A percentile compares a stretch with the other conserved stretches of the same genome.
Conservation (phyloP, 257 asterid genomes). For the Salvia splendens region DNA sequence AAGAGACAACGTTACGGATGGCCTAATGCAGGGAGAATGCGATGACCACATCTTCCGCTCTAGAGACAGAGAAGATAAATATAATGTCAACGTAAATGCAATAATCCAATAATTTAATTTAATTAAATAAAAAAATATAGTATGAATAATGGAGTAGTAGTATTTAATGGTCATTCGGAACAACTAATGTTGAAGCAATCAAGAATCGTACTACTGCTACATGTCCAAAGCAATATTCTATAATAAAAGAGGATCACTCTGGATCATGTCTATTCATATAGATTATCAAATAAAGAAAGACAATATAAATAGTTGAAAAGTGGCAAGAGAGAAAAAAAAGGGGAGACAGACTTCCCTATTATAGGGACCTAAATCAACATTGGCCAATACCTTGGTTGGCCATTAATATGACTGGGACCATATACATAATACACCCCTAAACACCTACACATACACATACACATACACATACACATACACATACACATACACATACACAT, state of each 20-base stretch:
- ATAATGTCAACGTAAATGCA: too few relatives aligned
- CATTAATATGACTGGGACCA: constrained; percentile 43
- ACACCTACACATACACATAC: background rate
- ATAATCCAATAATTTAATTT: too few relatives aligned
- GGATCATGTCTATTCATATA: background rate
- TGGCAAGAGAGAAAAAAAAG: background rate
- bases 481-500: background rate
- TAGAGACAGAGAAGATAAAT: too few relatives aligned
- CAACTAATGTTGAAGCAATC: too few relatives aligned
- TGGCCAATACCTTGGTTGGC: constrained; percentile 48
- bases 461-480: background rate
- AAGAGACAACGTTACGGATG: too few relatives aligned
- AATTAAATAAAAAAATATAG: too few relatives aligned
- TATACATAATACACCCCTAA: background rate
- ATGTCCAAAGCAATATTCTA: too few relatives aligned
- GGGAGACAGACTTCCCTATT: constrained; percentile 40
- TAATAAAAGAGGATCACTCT: background rate
- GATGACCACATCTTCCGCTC: too few relatives aligned
- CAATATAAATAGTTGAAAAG: background rate
- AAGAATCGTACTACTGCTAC: too few relatives aligned
- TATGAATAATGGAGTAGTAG: too few relatives aligned
- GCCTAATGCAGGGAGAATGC: too few relatives aligned
- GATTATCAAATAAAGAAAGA: background rate
- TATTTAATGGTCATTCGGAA: too few relatives aligned
- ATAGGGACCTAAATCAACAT: constrained; percentile 41